phyloP scores from a whole-genome alignment of 768 basidiomycete species.

The Termitomyces sp. region DNA sequence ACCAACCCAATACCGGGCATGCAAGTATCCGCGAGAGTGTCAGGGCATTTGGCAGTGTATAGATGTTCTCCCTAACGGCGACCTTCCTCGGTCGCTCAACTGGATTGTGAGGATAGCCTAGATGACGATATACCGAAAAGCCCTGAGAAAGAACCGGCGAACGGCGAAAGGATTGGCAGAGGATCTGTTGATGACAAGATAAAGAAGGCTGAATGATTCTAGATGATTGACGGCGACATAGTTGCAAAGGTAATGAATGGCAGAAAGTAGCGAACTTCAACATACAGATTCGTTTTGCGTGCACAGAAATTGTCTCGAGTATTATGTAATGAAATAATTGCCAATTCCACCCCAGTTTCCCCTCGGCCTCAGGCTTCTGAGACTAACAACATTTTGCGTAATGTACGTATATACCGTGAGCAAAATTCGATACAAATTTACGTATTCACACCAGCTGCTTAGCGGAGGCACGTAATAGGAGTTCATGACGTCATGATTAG shows the following conservation, averaged over 20 bases:
- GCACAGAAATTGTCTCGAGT: background rate
- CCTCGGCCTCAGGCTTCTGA: no score
- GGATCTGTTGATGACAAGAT: background rate
- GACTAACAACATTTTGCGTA: no score
- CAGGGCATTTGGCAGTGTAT: conserved; percentile 89
- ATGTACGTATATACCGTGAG: no score
- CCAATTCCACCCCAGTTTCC: no score
- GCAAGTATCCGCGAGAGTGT: conserved; percentile 85
- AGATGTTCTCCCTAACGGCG: conserved; percentile 77
- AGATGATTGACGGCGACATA: conserved; percentile 2
- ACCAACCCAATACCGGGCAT: conserved; percentile 91
- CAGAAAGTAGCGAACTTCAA: conserved; percentile 5
- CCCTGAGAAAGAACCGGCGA: conserved; percentile 14
- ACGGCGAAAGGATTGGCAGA: background rate
- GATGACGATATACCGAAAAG: conserved; percentile 14
- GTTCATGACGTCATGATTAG: no score
- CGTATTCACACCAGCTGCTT: no score
- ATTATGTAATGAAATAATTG: conserved; percentile 1
- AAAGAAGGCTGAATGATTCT: background rate
- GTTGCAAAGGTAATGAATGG: conserved; percentile 2
- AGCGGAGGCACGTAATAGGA: no score
- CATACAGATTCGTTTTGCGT: conserved; percentile 7
- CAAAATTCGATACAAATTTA: no score
- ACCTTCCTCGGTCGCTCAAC: conserved; percentile 23
- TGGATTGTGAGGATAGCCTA: conserved; percentile 8